Conservation (phyloP, 2,329 filamentous ascomycete species). For the Diaporthe ilicicola region DNA sequence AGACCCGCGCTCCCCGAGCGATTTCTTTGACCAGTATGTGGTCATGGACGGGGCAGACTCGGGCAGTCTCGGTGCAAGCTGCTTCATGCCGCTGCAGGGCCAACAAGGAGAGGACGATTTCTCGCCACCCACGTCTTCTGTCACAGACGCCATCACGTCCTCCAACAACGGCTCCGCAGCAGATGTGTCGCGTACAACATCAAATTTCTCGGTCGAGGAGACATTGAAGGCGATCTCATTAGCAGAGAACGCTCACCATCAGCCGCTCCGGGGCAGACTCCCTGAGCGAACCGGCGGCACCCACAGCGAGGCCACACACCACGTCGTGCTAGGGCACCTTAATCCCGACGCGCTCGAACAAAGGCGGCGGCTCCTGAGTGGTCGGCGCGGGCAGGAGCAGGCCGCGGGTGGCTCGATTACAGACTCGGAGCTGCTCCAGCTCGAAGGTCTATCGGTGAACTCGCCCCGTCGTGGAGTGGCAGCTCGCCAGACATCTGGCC, state of each 20-base stretch:
- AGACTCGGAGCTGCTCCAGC: constrained; percentile 43
- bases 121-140: constrained; percentile 23
- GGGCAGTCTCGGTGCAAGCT: constrained; percentile 10
- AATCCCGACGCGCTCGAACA: constrained; percentile 33
- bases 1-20: constrained; percentile 18
- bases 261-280: constrained; percentile 6
- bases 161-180: constrained; percentile 22
- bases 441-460: constrained; percentile 44
- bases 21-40: constrained; percentile 33
- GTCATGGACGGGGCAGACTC: constrained; percentile 27
- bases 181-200: constrained; percentile 15
- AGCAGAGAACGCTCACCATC: constrained; percentile 18
- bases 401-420: constrained; percentile 40
- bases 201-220: constrained; percentile 22
- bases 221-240: constrained; percentile 14
- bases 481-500: constrained; percentile 11
- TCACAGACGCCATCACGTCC: not conserved
- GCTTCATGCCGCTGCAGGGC: constrained; percentile 25
- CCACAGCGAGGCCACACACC: constrained; percentile 25
- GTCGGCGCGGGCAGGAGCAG: constrained; percentile 30
- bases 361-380: constrained; percentile 33
- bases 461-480: constrained; percentile 37
- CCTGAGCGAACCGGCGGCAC: not conserved
- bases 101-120: not conserved
- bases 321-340: constrained; percentile 32